These are phyloP conservation scores for Somion occarium DNA, from an alignment of 1,284 basidiomycete genomes.

Conservation along the genomic window DNA sequence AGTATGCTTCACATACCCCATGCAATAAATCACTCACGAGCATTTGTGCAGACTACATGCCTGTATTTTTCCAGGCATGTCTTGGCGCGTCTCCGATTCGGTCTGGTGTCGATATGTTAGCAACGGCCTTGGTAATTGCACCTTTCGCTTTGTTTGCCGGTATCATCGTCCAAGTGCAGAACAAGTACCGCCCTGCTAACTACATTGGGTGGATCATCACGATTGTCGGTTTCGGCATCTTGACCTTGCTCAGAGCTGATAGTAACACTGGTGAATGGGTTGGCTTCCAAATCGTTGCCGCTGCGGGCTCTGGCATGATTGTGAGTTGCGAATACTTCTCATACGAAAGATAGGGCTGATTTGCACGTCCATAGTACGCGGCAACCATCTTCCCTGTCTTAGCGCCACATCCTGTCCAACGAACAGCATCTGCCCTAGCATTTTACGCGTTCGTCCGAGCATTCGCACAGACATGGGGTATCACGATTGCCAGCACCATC, in stretches of 20 bases:
- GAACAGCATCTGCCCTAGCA: constrained; percentile 26
- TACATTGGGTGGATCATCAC: constrained; percentile 24
- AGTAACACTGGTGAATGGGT: constrained; percentile 26
- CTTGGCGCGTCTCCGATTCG: constrained; percentile 22
- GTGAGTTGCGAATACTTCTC: constrained; percentile 13
- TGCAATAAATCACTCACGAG: neutral
- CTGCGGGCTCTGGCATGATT: constrained; percentile 21
- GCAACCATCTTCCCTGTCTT: constrained; percentile 29
- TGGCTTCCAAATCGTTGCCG: constrained; percentile 27
- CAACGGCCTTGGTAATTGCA: constrained; percentile 18
- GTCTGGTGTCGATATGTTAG: constrained; percentile 23
- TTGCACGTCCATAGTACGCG: constrained; percentile 14
- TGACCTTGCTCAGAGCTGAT: constrained; percentile 20
- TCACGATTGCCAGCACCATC: constrained; percentile 16
- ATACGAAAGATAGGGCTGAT: neutral
- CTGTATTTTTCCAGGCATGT: constrained; percentile 37
- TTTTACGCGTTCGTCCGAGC: constrained; percentile 28
- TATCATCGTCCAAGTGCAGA: constrained; percentile 13
- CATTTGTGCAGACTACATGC: constrained; percentile 26
- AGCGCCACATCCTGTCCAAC: constrained; percentile 26
- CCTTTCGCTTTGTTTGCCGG: constrained; percentile 23
- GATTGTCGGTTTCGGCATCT: constrained; percentile 26
- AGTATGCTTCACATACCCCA: neutral
- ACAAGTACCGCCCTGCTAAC: constrained; percentile 23
- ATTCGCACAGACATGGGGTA: constrained; percentile 22